Base-by-base conservation (phyloP, 305 asterid genomes). In the Fraxinus ornus region DNA sequence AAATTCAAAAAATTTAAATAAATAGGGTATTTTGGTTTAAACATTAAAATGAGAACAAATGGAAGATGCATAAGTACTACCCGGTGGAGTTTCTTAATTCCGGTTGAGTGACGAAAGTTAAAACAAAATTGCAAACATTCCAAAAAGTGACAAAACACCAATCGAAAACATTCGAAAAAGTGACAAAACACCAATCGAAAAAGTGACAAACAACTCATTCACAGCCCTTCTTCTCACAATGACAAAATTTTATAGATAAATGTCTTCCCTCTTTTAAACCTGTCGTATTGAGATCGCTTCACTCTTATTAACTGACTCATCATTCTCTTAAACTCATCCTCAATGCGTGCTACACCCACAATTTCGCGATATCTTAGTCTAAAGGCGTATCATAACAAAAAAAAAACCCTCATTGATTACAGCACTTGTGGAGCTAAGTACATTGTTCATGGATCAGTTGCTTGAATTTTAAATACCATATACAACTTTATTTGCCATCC, bases 381-480 rank as follows among this genome's bases (percentile, higher is more conserved):
- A 57, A 19, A 57, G 19, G 28, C 0, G 70, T 21, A 7, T 60
- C 70, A 21, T 60, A 60, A 60, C 28, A 21, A 60, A 41, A 79
- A 39, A 75, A 81, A 39, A 75, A 81, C 24, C 81, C 81, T 85
- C 85, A 87, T 87, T 87, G 72, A 87, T 75, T 81, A 79, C 52
- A 78, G 81, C 87, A 82, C 84, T 88, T 80, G 85, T 83, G 84
- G 84, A 19, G 75, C 52, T n/a, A 19, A 78, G 90, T 78, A 83
- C 86, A 75, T 10, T 32, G 84, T 78, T 88, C 90, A 86, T 88
- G 89, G 86, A 78, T 80, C 85, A 77, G 89, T 88, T 88, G 90
- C 78, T 86, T 82, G 74, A 73, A 84, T 84, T 86, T 88, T 88
- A 88, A 88, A 86, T 88, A 82, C 87, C 49, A 80, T 22, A 22